Evolutionary conservation across 2,329 filamentous ascomycete genomes (phyloP), one percentile per base, ranked within the genome.

Genomic region (Alternaria alternata): DNA sequence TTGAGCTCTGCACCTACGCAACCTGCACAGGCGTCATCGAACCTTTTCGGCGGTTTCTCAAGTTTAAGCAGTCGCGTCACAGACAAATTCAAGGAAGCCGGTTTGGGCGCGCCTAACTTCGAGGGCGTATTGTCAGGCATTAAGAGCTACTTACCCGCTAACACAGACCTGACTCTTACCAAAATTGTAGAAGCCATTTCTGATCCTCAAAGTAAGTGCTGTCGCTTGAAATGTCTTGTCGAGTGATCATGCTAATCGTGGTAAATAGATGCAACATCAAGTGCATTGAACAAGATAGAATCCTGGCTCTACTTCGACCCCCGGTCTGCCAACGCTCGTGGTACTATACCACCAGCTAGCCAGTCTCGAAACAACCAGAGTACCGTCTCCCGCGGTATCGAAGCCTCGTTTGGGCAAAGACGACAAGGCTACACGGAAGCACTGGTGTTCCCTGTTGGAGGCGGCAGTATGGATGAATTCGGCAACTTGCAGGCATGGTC

Each of bases 181-280:
- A 98, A 98, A 81, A 97, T 99, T 75, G 94, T 95, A 41, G 95
- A 99, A 79, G 96, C 93, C 1, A 90, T 99, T 72, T 99, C 99
- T 94, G 95, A 99, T 74, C 95, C 95, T 0, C 87, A 92, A 46
- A 88, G 46, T 49, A n/a, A 49, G 46, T 30, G 5, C 24, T 1
- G 3, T 7, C 12, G 16, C 20, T 18, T 0, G 5, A 1, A 24
- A 42, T 12, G 12, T 14, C 20, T 12, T 38, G 14, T 36, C 32
- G 7, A 12, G 2, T 16, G 11, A 7, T 9, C 2, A 5, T 3
- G 12, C 46, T 49, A 36, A 49, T 9, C 0, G 2, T 14, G 12
- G 3, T 12, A 0, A 8, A 12, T n/a, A 49, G 46, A 93, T 11
- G 94, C 95, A 3, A 93, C 92, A 4, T 94, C 92, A 6, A 94